Conservation (phyloP, 2,329 filamentous ascomycete species). For the Colletotrichum liaoningense region DNA sequence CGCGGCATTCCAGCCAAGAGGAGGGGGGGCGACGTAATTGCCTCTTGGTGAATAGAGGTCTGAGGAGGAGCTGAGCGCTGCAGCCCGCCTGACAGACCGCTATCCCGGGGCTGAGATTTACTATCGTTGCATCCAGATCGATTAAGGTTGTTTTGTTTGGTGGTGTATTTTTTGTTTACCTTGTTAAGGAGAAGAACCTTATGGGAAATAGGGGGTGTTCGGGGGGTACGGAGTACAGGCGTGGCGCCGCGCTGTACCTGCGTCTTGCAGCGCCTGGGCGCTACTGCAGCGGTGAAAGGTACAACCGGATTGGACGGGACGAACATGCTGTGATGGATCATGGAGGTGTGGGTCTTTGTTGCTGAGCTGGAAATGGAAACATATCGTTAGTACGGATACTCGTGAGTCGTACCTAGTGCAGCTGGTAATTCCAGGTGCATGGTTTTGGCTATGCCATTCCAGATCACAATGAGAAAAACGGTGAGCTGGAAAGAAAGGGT, state of each 20-base stretch:
- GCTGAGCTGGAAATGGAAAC: neutral
- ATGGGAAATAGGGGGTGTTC: neutral
- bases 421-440: neutral
- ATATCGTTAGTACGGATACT: too few species aligned
- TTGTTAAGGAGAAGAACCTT: neutral
- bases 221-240: neutral
- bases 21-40: neutral
- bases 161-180: neutral
- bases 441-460: neutral
- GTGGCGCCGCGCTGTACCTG: constrained; percentile 20
- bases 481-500: neutral
- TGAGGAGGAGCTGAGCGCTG: neutral
- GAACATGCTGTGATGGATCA: neutral
- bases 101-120: neutral
- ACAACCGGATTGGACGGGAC: neutral
- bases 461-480: neutral
- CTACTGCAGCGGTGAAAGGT: neutral
- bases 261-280: constrained; percentile 19
- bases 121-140: neutral
- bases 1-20: neutral
- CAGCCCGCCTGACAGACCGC: constrained; percentile 7
- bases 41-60: neutral
- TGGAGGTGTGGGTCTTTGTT: neutral
- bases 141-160: constrained; percentile 32
- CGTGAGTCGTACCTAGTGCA: neutral